These are phyloP conservation scores for Neurospora cerealis DNA, from an alignment of 495 filamentous ascomycete genomes.

Conservation along the genomic window DNA sequence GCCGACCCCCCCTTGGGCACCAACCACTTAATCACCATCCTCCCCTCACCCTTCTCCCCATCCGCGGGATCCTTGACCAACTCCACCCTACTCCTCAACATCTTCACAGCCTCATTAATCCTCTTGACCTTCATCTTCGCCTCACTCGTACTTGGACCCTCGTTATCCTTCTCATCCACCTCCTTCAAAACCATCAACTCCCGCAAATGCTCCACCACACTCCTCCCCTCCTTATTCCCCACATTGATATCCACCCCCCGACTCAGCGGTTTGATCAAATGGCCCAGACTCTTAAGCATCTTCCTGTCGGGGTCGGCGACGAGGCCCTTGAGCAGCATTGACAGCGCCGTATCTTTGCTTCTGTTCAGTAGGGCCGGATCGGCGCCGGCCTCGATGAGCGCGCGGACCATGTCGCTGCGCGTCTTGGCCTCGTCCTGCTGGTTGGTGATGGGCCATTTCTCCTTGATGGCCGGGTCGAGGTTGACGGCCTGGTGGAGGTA, in stretches of 20 bases:
- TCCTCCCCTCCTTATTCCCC: neutral
- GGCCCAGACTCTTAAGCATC: neutral
- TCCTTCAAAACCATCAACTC: neutral
- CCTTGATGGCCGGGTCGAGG: neutral
- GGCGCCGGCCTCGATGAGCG: constrained; percentile 2
- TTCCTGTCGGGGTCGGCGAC: neutral
- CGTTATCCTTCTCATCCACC: neutral
- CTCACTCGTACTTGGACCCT: neutral
- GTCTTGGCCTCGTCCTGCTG: neutral
- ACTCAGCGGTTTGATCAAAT: constrained; percentile 1
- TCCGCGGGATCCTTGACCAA: neutral
- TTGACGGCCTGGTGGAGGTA: constrained; percentile 2
- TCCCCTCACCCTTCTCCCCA: neutral
- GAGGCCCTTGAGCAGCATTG: neutral
- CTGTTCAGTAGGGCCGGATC: neutral
- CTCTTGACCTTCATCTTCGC: neutral
- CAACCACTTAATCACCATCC: neutral
- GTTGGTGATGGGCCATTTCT: neutral
- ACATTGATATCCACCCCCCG: neutral
- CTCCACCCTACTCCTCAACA: neutral
- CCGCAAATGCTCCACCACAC: neutral
- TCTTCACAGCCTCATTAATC: neutral
- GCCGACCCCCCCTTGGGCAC: neutral
- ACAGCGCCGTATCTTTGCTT: neutral
- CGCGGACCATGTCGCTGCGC: neutral